phyloP scores from a whole-genome alignment of 306 rosid genomes.

The Casuarina glauca region DNA sequence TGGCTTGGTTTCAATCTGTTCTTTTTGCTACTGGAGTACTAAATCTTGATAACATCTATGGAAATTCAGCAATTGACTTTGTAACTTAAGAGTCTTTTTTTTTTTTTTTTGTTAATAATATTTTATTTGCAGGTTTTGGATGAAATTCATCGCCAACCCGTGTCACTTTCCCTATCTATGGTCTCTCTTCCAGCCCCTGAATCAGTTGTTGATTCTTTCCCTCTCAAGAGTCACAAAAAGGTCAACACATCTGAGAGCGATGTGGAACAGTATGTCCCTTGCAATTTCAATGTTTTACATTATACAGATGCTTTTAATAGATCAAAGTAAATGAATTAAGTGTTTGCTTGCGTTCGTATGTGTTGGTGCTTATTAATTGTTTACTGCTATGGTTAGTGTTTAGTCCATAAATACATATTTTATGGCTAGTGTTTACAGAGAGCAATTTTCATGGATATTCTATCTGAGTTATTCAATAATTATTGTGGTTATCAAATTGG shows the following conservation, averaged over 20 bases:
- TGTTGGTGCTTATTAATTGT: background rate
- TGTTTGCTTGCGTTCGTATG: background rate
- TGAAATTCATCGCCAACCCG: conserved; percentile 94
- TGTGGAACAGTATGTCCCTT: conserved; percentile 66
- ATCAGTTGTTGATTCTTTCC: conserved; percentile 82
- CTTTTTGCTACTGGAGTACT: background rate
- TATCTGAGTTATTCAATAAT: background rate
- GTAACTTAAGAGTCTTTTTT: background rate
- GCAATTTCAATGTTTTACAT: background rate
- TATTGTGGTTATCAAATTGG: conserved; percentile 16
- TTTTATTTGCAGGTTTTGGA: conserved; percentile 71
- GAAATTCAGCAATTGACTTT: background rate
- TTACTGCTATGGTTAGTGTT: background rate
- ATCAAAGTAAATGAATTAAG: background rate
- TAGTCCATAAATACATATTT: no score
- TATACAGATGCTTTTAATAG: background rate
- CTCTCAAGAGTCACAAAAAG: conserved; percentile 73
- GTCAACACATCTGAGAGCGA: conserved; percentile 45
- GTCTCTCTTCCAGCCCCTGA: conserved; percentile 95
- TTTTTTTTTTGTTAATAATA: conserved; percentile 5
- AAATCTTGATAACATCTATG: background rate
- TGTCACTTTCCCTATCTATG: conserved; percentile 73
- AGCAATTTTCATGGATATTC: background rate
- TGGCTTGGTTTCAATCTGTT: background rate
- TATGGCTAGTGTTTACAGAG: background rate